phyloP scores from a whole-genome alignment of 768 basidiomycete species.

The Lentinula aciculospora region DNA sequence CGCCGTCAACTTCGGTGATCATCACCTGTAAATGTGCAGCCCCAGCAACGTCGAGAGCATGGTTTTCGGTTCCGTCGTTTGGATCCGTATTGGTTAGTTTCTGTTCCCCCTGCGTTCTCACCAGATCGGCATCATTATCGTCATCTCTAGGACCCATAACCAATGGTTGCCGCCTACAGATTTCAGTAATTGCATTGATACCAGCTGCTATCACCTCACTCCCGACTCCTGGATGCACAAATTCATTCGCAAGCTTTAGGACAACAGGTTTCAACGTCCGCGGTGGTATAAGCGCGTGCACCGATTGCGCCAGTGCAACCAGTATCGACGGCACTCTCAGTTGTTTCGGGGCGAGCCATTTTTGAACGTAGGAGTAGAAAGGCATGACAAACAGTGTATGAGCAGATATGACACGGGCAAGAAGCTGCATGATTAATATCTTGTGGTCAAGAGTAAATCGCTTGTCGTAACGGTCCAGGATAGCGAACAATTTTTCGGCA shows the following conservation, averaged over 20 bases:
- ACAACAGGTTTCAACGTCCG: conserved; percentile 87
- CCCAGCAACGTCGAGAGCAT: not conserved
- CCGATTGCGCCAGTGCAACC: conserved; percentile 88
- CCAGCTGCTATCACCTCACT: conserved; percentile 95
- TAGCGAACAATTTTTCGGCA: conserved; percentile 87
- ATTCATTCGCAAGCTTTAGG: conserved; percentile 89
- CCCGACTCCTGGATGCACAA: conserved; percentile 95
- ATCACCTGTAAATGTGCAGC: not conserved
- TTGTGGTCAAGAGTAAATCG: conserved; percentile 97
- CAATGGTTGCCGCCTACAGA: conserved; percentile 94
- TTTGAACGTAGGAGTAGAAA: conserved; percentile 95
- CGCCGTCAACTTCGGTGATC: not conserved
- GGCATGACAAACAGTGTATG: conserved; percentile 92
- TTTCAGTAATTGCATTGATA: conserved; percentile 91
- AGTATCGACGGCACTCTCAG: conserved; percentile 90
- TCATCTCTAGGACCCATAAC: conserved; percentile 49
- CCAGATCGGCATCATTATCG: conserved; percentile 70
- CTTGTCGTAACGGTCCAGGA: conserved; percentile 81
- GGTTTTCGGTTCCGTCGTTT: not conserved
- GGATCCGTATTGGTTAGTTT: not conserved
- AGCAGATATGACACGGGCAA: conserved; percentile 87
- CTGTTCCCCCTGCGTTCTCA: not conserved
- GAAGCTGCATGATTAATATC: conserved; percentile 93
- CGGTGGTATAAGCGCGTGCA: conserved; percentile 93
- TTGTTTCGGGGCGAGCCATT: conserved; percentile 90